Evolutionary conservation across 2,329 filamentous ascomycete species (phyloP).

Genomic region (Botrytis fabae): DNA sequence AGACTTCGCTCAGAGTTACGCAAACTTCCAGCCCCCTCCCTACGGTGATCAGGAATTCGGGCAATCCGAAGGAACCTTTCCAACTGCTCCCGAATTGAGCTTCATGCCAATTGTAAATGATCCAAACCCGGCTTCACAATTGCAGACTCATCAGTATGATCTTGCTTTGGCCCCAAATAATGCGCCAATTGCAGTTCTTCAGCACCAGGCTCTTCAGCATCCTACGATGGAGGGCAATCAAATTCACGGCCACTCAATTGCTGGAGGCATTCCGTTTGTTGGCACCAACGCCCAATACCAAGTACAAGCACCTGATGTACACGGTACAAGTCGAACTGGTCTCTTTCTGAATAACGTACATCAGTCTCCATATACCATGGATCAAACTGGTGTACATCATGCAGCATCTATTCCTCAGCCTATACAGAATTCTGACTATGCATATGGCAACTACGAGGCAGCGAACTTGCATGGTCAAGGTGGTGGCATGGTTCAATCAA

Average conservation of each 20-base stretch:
- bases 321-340: no score
- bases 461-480: background rate
- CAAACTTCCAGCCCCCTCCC: no score
- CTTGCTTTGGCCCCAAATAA: background rate
- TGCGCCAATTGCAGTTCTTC: background rate
- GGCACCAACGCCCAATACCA: no score
- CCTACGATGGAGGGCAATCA: background rate
- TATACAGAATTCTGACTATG: no score
- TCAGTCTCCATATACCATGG: background rate
- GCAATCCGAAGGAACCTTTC: no score
- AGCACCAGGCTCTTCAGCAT: background rate
- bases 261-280: no score
- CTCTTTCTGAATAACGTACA: no score
- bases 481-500: background rate
- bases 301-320: background rate
- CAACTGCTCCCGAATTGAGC: background rate
- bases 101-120: accelerated
- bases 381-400: accelerated
- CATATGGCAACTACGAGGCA: background rate
- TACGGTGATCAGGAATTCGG: no score
- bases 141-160: background rate
- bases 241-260: no score
- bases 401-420: no score
- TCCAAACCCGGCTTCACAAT: accelerated
- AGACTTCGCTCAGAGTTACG: background rate